A percentile compares a stretch with the other conserved stretches of the same genome.
These are phyloP conservation scores for Ganoderma multipileum DNA, from an alignment of 1,284 basidiomycete species.

Conservation along the genomic window DNA sequence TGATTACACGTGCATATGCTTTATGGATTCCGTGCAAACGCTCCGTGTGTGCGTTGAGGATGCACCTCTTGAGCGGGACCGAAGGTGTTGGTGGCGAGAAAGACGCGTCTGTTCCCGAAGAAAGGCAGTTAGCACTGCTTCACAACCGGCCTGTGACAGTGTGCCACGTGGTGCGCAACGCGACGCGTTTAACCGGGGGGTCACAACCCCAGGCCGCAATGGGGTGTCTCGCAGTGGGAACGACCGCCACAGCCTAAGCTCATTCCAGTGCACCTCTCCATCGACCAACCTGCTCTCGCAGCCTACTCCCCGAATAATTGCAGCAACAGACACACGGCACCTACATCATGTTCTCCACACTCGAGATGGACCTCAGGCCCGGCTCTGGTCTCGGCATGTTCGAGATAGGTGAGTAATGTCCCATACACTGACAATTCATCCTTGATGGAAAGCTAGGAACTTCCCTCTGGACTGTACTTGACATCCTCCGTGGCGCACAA, in stretches of 20 bases:
- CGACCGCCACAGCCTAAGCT: background rate
- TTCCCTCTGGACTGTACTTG: constrained; percentile 83
- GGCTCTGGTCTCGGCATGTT: constrained; percentile 82
- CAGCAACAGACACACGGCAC: background rate
- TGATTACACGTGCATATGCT: background rate
- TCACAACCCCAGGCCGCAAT: background rate
- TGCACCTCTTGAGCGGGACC: background rate
- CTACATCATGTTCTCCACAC: constrained; percentile 61
- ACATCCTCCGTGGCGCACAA: constrained; percentile 66
- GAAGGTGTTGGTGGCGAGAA: constrained; percentile 1
- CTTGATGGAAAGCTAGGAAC: constrained; percentile 55
- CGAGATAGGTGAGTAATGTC: constrained; percentile 62
- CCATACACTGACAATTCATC: background rate
- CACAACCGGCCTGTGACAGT: background rate
- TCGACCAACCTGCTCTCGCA: background rate
- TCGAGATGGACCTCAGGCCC: constrained; percentile 80
- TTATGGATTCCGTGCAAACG: too few relatives aligned
- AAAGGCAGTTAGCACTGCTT: too few relatives aligned
- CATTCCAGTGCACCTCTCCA: too few relatives aligned
- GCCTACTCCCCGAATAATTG: too few relatives aligned
- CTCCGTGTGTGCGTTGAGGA: background rate
- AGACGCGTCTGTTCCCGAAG: constrained; percentile 16
- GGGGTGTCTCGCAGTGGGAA: background rate
- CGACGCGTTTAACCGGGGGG: constrained; percentile 34
- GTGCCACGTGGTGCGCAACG: constrained; percentile 22